phyloP scores from a whole-genome alignment of 2,329 filamentous ascomycete species.

The Dactylellina drechsleri region DNA sequence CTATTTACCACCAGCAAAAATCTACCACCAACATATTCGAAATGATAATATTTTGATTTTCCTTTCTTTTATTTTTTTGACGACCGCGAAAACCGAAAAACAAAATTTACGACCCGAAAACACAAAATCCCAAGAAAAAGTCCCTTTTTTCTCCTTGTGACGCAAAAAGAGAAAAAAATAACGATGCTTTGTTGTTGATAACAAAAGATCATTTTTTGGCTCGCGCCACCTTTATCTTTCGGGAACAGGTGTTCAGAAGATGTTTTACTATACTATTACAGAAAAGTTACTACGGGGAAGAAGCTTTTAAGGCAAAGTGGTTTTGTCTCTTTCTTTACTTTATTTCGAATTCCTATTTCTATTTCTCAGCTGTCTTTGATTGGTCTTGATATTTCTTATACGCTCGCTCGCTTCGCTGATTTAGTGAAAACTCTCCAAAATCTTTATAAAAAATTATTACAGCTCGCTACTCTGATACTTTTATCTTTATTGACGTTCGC shows the following conservation, averaged over 20 bases:
- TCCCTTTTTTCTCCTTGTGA: slow-evolving; percentile 18
- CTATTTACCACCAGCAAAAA: slow-evolving; percentile 42
- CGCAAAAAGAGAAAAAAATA: slow-evolving; percentile 40
- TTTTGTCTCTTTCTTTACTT: slow-evolving; percentile 19
- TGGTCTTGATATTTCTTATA: slow-evolving; percentile 16
- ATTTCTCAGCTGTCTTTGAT: too few relatives aligned
- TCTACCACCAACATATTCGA: slow-evolving; percentile 33
- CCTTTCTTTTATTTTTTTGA: neutral
- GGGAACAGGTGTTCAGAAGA: slow-evolving; percentile 54
- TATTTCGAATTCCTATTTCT: neutral
- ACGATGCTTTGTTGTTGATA: slow-evolving; percentile 35
- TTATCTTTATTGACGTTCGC: slow-evolving; percentile 34
- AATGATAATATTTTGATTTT: slow-evolving; percentile 40
- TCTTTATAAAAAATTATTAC: slow-evolving; percentile 19
- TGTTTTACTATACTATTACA: slow-evolving; percentile 54
- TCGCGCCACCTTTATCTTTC: slow-evolving; percentile 38
- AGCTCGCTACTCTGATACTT: slow-evolving; percentile 40
- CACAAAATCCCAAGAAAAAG: slow-evolving; percentile 29
- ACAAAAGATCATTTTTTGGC: slow-evolving; percentile 44
- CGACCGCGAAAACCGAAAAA: slow-evolving; percentile 26
- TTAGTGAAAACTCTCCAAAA: slow-evolving; percentile 23
- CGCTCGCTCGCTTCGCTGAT: slow-evolving; percentile 31
- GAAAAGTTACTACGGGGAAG: slow-evolving; percentile 44
- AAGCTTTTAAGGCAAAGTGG: neutral
- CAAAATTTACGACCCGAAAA: slow-evolving; percentile 37